Evolutionary conservation across 2,329 filamentous ascomycete genomes (phyloP).

Genomic region (Zymoseptoria brevis): DNA sequence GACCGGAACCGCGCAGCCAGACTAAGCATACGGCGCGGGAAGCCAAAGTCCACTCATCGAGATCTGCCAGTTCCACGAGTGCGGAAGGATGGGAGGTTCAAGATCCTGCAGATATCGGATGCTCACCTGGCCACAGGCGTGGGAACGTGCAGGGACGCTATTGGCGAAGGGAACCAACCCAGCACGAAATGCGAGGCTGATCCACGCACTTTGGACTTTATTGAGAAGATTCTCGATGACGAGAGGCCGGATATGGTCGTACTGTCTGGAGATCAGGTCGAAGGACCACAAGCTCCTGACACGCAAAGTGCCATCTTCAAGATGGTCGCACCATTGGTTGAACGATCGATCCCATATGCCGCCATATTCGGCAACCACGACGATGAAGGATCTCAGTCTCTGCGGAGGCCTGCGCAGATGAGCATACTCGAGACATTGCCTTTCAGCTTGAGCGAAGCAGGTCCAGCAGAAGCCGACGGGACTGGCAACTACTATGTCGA

Average conservation of each 20-base stretch:
- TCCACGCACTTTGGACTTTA: conserved; percentile 81
- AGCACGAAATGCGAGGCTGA: conserved; percentile 72
- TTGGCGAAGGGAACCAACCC: conserved; percentile 40
- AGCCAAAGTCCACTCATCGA: conserved; percentile 55
- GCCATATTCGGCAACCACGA: conserved; percentile 97
- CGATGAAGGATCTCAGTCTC: conserved; percentile 58
- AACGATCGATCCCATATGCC: conserved; percentile 84
- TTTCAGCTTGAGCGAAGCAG: conserved; percentile 78
- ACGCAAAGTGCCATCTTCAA: conserved; percentile 92
- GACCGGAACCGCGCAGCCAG: conserved; percentile 60
- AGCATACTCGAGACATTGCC: conserved; percentile 75
- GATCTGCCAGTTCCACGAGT: conserved; percentile 60
- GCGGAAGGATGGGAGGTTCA: conserved; percentile 84
- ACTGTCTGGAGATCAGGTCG: conserved; percentile 88
- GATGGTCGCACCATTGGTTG: conserved; percentile 72
- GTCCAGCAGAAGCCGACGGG: conserved; percentile 75
- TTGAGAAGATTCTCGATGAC: conserved; percentile 73
- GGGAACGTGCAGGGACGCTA: conserved; percentile 76
- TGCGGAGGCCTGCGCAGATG: conserved; percentile 75
- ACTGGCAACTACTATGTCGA: conserved; percentile 94
- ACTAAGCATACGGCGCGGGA: conserved; percentile 69
- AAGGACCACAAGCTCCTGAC: conserved; percentile 86
- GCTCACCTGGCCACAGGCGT: conserved; percentile 86
- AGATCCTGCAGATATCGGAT: conserved; percentile 95
- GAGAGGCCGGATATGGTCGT: conserved; percentile 92